These are phyloP conservation scores for Yamadazyma olivae DNA, from an alignment of 805 yeast genomes.

Conservation along the genomic window DNA sequence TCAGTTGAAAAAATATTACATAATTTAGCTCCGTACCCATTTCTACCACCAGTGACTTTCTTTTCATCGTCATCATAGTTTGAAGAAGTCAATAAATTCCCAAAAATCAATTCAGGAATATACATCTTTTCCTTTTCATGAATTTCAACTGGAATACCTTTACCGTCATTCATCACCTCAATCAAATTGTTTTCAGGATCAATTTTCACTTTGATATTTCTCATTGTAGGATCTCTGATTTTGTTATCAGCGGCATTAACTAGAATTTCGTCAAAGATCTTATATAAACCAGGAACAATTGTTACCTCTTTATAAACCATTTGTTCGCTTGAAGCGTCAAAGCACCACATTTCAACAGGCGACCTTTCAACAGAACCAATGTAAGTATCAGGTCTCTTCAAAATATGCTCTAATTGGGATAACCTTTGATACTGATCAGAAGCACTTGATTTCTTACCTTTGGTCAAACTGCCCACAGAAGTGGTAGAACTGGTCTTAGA, in stretches of 20 bases:
- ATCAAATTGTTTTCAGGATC: constrained; percentile 72
- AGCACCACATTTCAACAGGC: constrained; percentile 81
- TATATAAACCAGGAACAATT: constrained; percentile 93
- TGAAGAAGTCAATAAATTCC: constrained; percentile 89
- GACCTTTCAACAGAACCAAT: constrained; percentile 90
- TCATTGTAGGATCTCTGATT: constrained; percentile 91
- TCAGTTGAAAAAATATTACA: constrained; percentile 94
- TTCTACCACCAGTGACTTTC: constrained; percentile 97
- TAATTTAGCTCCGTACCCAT: constrained; percentile 96
- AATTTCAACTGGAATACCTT: constrained; percentile 92
- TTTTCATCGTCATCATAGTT: constrained; percentile 94
- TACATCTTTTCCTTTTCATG: constrained; percentile 89
- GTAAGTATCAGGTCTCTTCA: constrained; percentile 97
- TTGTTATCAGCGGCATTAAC: constrained; percentile 99
- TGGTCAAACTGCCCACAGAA: constrained; percentile 8
- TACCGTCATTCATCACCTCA: constrained; percentile 87
- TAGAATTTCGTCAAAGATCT: constrained; percentile 93
- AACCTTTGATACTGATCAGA: constrained; percentile 87
- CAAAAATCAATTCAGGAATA: constrained; percentile 95
- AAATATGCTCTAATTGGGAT: constrained; percentile 91
- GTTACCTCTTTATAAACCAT: constrained; percentile 58
- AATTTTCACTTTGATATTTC: constrained; percentile 76
- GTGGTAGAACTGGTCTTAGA: constrained; percentile 8
- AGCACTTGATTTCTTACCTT: constrained; percentile 26
- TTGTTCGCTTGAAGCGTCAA: constrained; percentile 45